A percentile compares a stretch with the other conserved stretches of the same genome.
Conservation (phyloP, 208 protist species). For the Crithidia fasciculata region DNA sequence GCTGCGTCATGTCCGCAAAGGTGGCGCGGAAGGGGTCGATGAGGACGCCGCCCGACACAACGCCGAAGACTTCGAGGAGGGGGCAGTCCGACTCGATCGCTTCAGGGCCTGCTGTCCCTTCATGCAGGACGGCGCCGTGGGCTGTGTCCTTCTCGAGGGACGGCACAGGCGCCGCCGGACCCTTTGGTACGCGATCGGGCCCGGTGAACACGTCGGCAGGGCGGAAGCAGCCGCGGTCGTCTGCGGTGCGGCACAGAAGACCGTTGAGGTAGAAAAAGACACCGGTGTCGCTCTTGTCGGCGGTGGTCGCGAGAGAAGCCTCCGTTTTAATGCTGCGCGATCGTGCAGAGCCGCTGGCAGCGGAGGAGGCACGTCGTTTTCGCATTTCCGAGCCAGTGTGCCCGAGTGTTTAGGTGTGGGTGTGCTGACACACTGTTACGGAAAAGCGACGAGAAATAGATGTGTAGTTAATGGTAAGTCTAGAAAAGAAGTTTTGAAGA, state of each 20-base stretch:
- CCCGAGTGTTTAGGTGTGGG: no score
- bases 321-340: no score
- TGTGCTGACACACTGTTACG: no score
- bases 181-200: slow-evolving; percentile 20
- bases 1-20: slow-evolving; percentile 66
- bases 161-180: slow-evolving; percentile 1
- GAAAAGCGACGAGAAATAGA: no score
- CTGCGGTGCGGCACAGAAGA: slow-evolving; percentile 68
- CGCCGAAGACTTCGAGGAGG: slow-evolving; percentile 67
- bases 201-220: slow-evolving; percentile 73
- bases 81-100: slow-evolving; percentile 45
- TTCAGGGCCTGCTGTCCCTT: neutral
- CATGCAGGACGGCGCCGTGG: neutral
- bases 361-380: no score
- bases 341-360: no score
- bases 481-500: no score
- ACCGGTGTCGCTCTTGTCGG: slow-evolving; percentile 5
- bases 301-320: no score
- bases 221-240: slow-evolving; percentile 52
- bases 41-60: slow-evolving; percentile 70
- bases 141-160: neutral
- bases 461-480: no score
- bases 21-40: slow-evolving; percentile 32
- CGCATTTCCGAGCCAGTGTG: no score
- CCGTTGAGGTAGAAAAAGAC: slow-evolving; percentile 75